Percentiles rank a stretch among this genome's conserved stretches.
Conservation (phyloP, 495 filamentous ascomycete genomes). For the Podospora comata region DNA sequence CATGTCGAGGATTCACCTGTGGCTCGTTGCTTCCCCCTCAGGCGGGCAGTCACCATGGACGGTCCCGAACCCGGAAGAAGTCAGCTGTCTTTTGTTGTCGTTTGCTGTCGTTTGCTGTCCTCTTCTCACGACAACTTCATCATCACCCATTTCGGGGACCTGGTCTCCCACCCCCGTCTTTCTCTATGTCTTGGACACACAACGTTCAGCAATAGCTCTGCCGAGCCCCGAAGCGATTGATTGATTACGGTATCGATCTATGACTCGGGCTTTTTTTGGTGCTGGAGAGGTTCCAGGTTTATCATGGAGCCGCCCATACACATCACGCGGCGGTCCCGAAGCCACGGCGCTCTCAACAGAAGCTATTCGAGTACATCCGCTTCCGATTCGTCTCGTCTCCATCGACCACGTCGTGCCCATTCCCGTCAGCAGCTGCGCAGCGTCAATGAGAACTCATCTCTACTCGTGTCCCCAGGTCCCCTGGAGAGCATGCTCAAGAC, state of each 20-base stretch:
- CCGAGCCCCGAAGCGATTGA: constrained; percentile 7
- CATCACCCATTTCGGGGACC: background rate
- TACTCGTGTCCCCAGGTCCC: constrained; percentile 44
- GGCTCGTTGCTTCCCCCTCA: background rate
- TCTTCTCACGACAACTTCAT: background rate
- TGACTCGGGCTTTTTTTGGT: constrained; percentile 2
- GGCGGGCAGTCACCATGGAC: background rate
- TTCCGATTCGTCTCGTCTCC: constrained; percentile 5
- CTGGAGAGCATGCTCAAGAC: constrained; percentile 65
- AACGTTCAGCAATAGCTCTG: constrained; percentile 8
- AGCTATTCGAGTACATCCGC: constrained; percentile 33
- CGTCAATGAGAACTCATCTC: constrained; percentile 36
- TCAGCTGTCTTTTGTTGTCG: background rate
- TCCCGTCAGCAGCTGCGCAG: constrained; percentile 34
- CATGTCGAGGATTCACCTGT: background rate
- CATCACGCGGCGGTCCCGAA: constrained; percentile 38
- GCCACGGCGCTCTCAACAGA: constrained; percentile 41
- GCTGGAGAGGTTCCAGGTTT: background rate
- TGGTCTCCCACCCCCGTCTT: background rate
- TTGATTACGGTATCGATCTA: constrained; percentile 1
- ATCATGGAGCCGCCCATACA: constrained; percentile 40
- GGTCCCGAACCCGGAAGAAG: background rate
- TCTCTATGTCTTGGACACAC: constrained; percentile 13
- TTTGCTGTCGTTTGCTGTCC: background rate
- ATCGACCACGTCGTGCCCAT: constrained; percentile 9